Evolutionary conservation across 352 stramenopile genomes (phyloP).

Genomic region (Blastocystis sp.): DNA sequence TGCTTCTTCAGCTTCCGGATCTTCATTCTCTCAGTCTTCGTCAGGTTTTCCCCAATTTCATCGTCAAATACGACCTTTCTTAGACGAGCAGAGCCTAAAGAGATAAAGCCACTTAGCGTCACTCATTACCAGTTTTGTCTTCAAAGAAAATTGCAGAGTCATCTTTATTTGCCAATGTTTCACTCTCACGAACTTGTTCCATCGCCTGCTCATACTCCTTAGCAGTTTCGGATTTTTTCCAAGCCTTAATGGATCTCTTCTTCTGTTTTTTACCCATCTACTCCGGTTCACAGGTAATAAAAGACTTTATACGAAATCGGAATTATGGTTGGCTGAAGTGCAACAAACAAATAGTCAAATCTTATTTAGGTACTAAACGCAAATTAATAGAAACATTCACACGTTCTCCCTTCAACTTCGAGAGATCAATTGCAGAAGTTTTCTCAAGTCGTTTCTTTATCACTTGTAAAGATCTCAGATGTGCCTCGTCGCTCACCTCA

Average conservation of each 20-base stretch:
- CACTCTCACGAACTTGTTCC: not conserved
- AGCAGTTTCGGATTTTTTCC: conserved; percentile 51
- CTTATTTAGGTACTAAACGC: not conserved
- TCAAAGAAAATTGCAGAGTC: not conserved
- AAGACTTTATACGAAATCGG: not conserved
- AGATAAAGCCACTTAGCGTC: not conserved
- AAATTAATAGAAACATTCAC: conserved; percentile 1
- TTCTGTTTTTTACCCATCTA: conserved; percentile 39
- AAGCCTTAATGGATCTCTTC: not conserved
- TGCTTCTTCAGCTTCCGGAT: conserved; percentile 19
- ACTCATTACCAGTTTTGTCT: not conserved
- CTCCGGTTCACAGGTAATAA: not conserved
- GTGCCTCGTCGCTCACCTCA: not conserved
- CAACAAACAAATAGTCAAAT: not conserved
- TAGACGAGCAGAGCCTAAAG: not conserved
- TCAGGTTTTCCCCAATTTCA: not conserved
- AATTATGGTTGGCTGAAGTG: not conserved
- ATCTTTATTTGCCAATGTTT: not conserved
- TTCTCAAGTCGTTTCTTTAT: conserved; percentile 28
- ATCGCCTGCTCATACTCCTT: conserved; percentile 42
- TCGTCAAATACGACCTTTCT: conserved; percentile 23
- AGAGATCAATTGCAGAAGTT: not conserved
- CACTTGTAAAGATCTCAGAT: not conserved
- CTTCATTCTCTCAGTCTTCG: not conserved
- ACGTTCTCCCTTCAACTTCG: not conserved